Evolutionary conservation across 164 flowering plant species (phyloP).

Genomic region (Cinnamomum micranthum): DNA sequence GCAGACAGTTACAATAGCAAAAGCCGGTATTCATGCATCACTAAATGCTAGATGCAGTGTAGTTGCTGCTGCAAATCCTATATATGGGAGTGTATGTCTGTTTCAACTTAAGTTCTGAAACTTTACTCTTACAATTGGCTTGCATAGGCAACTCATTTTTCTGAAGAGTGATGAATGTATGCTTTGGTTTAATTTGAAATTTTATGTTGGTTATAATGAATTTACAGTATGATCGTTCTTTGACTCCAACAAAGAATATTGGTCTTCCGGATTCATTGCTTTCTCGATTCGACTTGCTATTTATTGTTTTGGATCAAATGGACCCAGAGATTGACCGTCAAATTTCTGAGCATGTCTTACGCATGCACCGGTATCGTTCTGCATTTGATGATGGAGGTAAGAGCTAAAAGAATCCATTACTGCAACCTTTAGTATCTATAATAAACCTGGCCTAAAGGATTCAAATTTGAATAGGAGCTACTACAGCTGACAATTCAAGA

Average conservation of each 20-base stretch:
- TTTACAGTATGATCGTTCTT: slow-evolving; percentile 93
- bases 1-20: slow-evolving; percentile 99
- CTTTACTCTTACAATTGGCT: neutral
- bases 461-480: slow-evolving; percentile 33
- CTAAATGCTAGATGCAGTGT: slow-evolving; percentile 99
- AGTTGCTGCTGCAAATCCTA: slow-evolving; percentile 99
- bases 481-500: slow-evolving; percentile 36
- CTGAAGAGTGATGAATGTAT: neutral
- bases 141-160: neutral
- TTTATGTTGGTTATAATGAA: slow-evolving; percentile 13
- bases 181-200: slow-evolving; percentile 13
- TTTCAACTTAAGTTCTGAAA: neutral
- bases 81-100: slow-evolving; percentile 91
- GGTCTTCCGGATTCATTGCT: slow-evolving; percentile 98
- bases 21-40: slow-evolving; percentile 99
- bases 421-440: neutral
- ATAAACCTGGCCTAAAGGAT: slow-evolving; percentile 12
- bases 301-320: slow-evolving; percentile 99
- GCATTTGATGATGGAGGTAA: slow-evolving; percentile 72
- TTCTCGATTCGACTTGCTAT: slow-evolving; percentile 95
- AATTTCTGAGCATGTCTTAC: slow-evolving; percentile 91
- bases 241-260: slow-evolving; percentile 98
- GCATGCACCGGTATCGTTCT: slow-evolving; percentile 95
- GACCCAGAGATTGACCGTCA: slow-evolving; percentile 91
- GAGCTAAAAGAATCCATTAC: neutral